Conservation (phyloP, 352 stramenopile genomes). For the Phytophthora quininea region DNA sequence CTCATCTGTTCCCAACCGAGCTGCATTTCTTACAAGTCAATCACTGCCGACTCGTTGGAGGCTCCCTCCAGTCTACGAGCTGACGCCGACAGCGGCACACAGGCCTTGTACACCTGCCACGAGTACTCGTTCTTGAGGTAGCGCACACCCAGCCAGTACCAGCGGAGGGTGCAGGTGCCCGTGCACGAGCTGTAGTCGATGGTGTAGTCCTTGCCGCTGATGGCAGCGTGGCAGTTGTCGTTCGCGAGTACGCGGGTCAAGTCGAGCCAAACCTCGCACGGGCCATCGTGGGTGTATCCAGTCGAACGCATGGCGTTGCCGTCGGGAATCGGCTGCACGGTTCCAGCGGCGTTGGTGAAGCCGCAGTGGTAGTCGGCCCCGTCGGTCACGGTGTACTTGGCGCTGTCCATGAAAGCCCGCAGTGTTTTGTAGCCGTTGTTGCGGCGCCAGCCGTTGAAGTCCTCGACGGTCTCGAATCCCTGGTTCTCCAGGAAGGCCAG, state of each 20-base stretch:
- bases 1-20: not conserved
- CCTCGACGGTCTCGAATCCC: conserved; percentile 43
- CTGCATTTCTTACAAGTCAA: conserved; percentile 22
- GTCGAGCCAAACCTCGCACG: conserved; percentile 60
- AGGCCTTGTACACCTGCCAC: conserved; percentile 63
- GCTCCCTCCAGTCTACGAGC: conserved; percentile 26
- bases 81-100: conserved; percentile 37
- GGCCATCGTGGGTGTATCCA: conserved; percentile 55
- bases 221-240: conserved; percentile 47
- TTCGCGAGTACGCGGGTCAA: conserved; percentile 37
- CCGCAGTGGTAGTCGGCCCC: conserved; percentile 46
- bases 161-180: conserved; percentile 45
- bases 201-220: conserved; percentile 39
- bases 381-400: conserved; percentile 41
- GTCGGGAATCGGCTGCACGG: conserved; percentile 36
- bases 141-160: conserved; percentile 53
- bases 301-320: conserved; percentile 44
- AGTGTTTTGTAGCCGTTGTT: conserved; percentile 57
- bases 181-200: conserved; percentile 56
- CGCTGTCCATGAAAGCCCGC: conserved; percentile 49
- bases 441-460: conserved; percentile 49
- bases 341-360: conserved; percentile 31
- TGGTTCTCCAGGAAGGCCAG: conserved; percentile 60
- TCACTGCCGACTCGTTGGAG: conserved; percentile 28
- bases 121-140: conserved; percentile 57